Evolutionary conservation across 208 protist species (phyloP).

Genomic region (Borovskyia barvae): DNA sequence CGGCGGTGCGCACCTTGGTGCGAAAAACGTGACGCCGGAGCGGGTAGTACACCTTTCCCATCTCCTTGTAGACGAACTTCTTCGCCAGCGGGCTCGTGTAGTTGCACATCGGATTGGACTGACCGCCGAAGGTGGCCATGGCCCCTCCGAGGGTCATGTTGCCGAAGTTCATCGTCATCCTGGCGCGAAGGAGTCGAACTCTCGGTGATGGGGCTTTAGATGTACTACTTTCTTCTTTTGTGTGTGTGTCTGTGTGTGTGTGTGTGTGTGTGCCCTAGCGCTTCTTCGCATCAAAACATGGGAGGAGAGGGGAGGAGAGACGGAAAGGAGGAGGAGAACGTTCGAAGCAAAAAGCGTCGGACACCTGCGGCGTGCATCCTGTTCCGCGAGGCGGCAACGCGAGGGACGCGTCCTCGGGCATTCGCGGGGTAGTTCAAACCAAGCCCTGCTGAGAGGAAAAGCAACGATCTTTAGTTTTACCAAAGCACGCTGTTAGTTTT

Average conservation of each 20-base stretch:
- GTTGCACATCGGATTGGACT: slow-evolving; percentile 86
- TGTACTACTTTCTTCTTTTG: background rate
- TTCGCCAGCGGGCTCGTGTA: slow-evolving; percentile 88
- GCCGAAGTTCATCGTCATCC: slow-evolving; percentile 89
- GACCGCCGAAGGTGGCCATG: slow-evolving; percentile 87
- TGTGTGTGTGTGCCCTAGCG: background rate
- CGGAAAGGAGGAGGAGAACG: too few species aligned
- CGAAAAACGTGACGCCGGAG: slow-evolving; percentile 84
- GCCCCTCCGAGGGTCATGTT: slow-evolving; percentile 80
- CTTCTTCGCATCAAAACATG: too few species aligned
- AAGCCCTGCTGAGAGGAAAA: too few species aligned
- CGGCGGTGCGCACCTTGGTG: slow-evolving; percentile 84
- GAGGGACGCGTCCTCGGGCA: too few species aligned
- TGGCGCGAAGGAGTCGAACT: slow-evolving; percentile 14
- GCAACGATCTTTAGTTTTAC: too few species aligned
- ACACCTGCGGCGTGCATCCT: too few species aligned
- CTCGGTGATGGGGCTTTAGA: slow-evolving; percentile 5
- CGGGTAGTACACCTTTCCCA: slow-evolving; percentile 83
- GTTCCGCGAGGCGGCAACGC: too few species aligned
- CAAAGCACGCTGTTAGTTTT: too few species aligned
- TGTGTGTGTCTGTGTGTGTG: background rate
- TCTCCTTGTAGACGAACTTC: slow-evolving; percentile 89
- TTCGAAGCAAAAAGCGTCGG: too few species aligned
- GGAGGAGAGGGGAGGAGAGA: too few species aligned
- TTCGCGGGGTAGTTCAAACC: too few species aligned